Evolutionary conservation across 148 eudicot species (phyloP), one percentile per base, ranked within the genome.

Genomic region (Chenopodium quinoa): DNA sequence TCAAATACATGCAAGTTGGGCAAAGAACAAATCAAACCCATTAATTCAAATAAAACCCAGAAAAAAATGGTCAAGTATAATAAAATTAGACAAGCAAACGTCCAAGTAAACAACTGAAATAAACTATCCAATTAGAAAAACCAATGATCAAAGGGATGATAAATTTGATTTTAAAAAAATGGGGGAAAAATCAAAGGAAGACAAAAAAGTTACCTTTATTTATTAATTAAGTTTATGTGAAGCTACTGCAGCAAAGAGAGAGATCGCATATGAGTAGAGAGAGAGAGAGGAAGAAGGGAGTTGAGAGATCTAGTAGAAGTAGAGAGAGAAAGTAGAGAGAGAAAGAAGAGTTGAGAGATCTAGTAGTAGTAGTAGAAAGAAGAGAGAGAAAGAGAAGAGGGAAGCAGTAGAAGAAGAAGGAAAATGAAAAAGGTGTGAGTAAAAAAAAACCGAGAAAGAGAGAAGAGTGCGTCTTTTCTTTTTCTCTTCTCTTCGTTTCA

Each of bases 371-470:
- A 40, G 44, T 4, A 40, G 44, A 40, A 37, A 63, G 71, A 20
- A n/a, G 66, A 62, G 66, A 62, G 66, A 52, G 29, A 79, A 52
- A 79, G 64, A 69, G 75, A 19, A 31, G 11, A 56, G 48, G 47
- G 65, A 20, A 62, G 66, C 23, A 62, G 66, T 20, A 62, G 25
- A n/a, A 62, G 66, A 62, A 62, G 66, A 62, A 79, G 75, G 77
- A 73, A 34, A 80, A 80, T 80, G 82, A 80, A 37, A 80, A 80
- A 80, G 82, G 60, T 72, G 82, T 80, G 82, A 80, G 77, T 73
- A 32, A 22, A 73, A 65, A 16, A 46, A 27, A 12, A 4, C 27
- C 27, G 27, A 13, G 31, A 34, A 25, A 22, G 34, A 13, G 58
- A n/a, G 73, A 74, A 73, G 70, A 62, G 69, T 68, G 75, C 69